A percentile compares a stretch with the other conserved stretches of the same genome.
phyloP scores from a whole-genome alignment of 2,329 filamentous ascomycete species.

The Colletotrichum liaoningense region DNA sequence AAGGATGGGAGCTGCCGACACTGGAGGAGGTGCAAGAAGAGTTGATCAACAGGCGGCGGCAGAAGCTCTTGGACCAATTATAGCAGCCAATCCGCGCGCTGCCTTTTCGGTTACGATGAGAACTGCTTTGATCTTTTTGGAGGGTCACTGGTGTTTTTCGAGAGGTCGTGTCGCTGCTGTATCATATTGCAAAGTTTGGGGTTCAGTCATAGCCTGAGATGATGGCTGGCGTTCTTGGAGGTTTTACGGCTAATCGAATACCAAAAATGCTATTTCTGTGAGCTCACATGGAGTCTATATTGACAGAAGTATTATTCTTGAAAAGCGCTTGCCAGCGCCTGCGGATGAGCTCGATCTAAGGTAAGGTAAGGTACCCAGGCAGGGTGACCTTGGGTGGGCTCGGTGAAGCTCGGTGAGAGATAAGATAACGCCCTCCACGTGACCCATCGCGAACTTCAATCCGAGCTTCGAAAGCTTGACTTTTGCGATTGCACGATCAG shows the following conservation, averaged over 20 bases:
- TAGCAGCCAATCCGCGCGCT: slow-evolving; percentile 38
- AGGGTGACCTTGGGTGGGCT: not conserved
- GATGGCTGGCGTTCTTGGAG: slow-evolving; percentile 29
- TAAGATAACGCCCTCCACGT: slow-evolving; percentile 12
- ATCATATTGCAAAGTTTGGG: slow-evolving; percentile 25
- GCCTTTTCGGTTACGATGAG: not conserved
- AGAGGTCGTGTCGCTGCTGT: slow-evolving; percentile 11
- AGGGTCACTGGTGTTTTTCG: not conserved
- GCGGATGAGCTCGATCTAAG: not conserved
- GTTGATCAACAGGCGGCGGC: slow-evolving; percentile 85
- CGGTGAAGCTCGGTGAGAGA: slow-evolving; percentile 3
- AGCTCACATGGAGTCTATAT: not conserved
- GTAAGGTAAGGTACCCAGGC: too few relatives aligned
- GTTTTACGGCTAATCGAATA: slow-evolving; percentile 23
- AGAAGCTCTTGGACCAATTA: slow-evolving; percentile 86
- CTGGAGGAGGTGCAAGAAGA: slow-evolving; percentile 95
- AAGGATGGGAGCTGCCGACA: slow-evolving; percentile 85
- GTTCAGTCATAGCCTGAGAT: slow-evolving; percentile 23
- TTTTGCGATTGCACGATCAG: not conserved
- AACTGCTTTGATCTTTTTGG: not conserved
- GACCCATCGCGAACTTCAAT: slow-evolving; percentile 1
- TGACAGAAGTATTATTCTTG: not conserved
- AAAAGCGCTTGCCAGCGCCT: too few relatives aligned
- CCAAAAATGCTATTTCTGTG: slow-evolving; percentile 24
- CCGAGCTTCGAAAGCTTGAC: slow-evolving; percentile 18